A percentile compares a stretch with the other conserved stretches of the same genome.
phyloP scores from a whole-genome alignment of 306 rosid species.

The Rosa rugosa region DNA sequence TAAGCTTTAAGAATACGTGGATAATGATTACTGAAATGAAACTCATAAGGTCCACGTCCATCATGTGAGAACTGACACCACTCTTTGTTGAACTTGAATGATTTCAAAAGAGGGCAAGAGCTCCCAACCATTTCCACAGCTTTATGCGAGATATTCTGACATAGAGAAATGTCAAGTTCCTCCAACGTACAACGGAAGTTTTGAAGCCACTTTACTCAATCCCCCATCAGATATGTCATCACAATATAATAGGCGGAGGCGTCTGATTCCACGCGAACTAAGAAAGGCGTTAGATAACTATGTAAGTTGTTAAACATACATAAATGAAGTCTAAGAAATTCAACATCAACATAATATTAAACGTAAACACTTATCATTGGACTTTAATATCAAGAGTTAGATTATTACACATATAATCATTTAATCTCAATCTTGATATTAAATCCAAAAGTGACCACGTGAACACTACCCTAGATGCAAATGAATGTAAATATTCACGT shows the following conservation, averaged over 20 bases:
- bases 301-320: neutral
- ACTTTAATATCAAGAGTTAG: too few species aligned
- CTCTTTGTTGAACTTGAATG: conserved; percentile 41
- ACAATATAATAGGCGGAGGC: conserved; percentile 47
- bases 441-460: neutral
- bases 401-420: too few species aligned
- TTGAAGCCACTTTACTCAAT: conserved; percentile 37
- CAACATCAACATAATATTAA: neutral
- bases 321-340: neutral
- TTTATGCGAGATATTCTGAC: conserved; percentile 18
- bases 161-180: conserved; percentile 51
- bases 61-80: neutral
- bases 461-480: neutral
- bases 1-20: neutral
- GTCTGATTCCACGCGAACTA: conserved; percentile 46
- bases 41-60: neutral
- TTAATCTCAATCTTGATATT: neutral
- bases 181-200: conserved; percentile 54
- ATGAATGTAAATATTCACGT: too few species aligned
- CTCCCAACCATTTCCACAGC: conserved; percentile 44
- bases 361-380: too few species aligned
- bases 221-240: conserved; percentile 41
- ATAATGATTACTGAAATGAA: neutral
- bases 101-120: conserved; percentile 44
- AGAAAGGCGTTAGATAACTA: neutral